phyloP scores from a whole-genome alignment of 208 protist species.

The Angomonas desouzai region DNA sequence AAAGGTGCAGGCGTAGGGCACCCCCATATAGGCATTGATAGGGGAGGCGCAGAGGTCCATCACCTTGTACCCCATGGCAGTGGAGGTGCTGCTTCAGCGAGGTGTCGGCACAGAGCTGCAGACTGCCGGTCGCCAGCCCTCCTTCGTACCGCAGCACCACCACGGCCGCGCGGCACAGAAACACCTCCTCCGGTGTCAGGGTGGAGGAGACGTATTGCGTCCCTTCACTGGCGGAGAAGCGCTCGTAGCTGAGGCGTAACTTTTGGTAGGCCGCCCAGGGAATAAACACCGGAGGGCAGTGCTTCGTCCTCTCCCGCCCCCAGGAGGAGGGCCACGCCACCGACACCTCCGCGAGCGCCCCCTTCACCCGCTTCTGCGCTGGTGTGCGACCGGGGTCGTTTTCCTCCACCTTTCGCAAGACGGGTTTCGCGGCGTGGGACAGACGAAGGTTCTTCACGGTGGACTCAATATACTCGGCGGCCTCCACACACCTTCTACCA shows the following conservation, averaged over 20 bases:
- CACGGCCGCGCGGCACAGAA: conserved; percentile 52
- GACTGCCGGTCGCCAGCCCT: conserved; percentile 64
- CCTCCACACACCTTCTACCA: conserved; percentile 43
- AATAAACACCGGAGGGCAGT: conserved; percentile 43
- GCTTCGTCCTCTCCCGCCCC: neutral
- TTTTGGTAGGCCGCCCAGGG: conserved; percentile 65
- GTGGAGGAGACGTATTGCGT: conserved; percentile 19
- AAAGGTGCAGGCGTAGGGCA: conserved; percentile 18
- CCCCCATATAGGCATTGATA: conserved; percentile 87
- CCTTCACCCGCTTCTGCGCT: conserved; percentile 32
- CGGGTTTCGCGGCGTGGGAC: conserved; percentile 17
- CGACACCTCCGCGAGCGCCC: conserved; percentile 50
- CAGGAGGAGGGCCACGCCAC: conserved; percentile 41
- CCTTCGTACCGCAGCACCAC: conserved; percentile 79
- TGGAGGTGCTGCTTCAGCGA: conserved; percentile 79
- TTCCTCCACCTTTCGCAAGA: conserved; percentile 37
- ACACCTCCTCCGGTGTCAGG: conserved; percentile 19
- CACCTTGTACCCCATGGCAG: conserved; percentile 69
- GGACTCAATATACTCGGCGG: conserved; percentile 26
- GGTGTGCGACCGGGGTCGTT: conserved; percentile 40
- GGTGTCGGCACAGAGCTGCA: conserved; percentile 86
- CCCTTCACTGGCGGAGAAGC: conserved; percentile 31
- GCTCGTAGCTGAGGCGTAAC: conserved; percentile 51
- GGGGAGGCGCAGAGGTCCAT: conserved; percentile 86
- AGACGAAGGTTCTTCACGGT: conserved; percentile 31